Conservation (phyloP, 2,329 filamentous ascomycete species). For the Cladosporium phlei region DNA sequence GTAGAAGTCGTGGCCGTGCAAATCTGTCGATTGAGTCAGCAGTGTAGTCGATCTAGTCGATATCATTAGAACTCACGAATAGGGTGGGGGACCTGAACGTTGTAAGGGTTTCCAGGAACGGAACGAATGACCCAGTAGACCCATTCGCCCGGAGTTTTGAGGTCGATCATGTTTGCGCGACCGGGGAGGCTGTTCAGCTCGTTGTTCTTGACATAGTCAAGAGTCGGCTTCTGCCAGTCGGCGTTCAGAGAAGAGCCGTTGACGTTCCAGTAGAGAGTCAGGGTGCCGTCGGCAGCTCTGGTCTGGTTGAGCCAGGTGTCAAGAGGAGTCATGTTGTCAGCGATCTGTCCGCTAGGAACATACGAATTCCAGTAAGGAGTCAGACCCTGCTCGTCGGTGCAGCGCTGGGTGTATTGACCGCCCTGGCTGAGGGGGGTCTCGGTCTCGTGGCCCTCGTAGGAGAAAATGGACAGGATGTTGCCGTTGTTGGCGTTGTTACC, state of each 20-base stretch:
- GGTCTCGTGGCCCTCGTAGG: conserved; percentile 35
- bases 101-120: conserved; percentile 23
- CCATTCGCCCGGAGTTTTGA: conserved; percentile 24
- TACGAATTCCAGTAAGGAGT: conserved; percentile 37
- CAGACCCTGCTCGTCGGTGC: conserved; percentile 38
- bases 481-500: conserved; percentile 28
- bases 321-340: conserved; percentile 24
- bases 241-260: conserved; percentile 41
- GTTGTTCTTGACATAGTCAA: conserved; percentile 39
- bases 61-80: conserved; percentile 22
- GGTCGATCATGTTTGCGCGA: conserved; percentile 37
- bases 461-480: conserved; percentile 34
- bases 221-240: conserved; percentile 41
- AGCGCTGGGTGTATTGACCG: conserved; percentile 34
- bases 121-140: conserved; percentile 35
- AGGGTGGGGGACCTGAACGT: conserved; percentile 30
- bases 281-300: conserved; percentile 24
- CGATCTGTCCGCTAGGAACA: conserved; percentile 29
- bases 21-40: neutral
- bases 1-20: conserved; percentile 32
- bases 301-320: conserved; percentile 27
- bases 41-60: neutral
- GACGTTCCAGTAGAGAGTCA: conserved; percentile 35
- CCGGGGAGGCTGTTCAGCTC: conserved; percentile 37
- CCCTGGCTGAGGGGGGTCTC: conserved; percentile 28